A percentile compares a stretch with the other conserved stretches of the same genome.
phyloP scores from a whole-genome alignment of 305 asterid genomes.

The Fraxinus sp. region DNA sequence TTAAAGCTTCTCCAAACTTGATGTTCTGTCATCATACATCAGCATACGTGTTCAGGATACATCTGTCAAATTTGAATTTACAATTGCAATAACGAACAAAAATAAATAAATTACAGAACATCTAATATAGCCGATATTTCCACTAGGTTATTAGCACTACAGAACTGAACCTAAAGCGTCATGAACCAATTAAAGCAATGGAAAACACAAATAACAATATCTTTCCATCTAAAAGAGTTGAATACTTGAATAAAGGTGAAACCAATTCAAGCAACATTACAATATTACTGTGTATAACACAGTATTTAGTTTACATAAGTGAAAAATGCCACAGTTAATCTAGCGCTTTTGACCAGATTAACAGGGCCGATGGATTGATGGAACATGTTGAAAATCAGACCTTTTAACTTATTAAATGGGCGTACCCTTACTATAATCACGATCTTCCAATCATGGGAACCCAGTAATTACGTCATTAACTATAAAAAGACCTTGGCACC shows the following conservation, averaged over 20 bases:
- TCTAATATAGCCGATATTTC: background rate
- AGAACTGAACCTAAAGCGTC: background rate
- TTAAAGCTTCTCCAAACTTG: background rate
- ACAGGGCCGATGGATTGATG: background rate
- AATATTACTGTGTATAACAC: background rate
- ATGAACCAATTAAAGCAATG: background rate
- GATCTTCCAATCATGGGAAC: background rate
- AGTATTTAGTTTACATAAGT: background rate
- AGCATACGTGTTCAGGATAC: background rate
- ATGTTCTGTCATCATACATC: background rate
- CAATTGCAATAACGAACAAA: background rate
- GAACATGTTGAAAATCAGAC: background rate
- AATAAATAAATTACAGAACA: background rate
- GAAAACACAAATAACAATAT: background rate
- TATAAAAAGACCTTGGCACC: background rate
- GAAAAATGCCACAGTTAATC: background rate
- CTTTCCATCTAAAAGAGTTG: background rate
- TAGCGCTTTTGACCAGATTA: background rate
- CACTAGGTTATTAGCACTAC: background rate
- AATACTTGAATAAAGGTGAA: background rate
- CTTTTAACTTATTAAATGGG: background rate
- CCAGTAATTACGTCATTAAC: background rate
- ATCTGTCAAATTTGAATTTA: background rate
- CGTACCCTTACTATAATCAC: background rate
- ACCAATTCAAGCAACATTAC: background rate